Percentiles rank a stretch among this genome's conserved stretches.
Conservation (phyloP, 1,139 yeast genomes). For the Magnusiomyces sp. region DNA sequence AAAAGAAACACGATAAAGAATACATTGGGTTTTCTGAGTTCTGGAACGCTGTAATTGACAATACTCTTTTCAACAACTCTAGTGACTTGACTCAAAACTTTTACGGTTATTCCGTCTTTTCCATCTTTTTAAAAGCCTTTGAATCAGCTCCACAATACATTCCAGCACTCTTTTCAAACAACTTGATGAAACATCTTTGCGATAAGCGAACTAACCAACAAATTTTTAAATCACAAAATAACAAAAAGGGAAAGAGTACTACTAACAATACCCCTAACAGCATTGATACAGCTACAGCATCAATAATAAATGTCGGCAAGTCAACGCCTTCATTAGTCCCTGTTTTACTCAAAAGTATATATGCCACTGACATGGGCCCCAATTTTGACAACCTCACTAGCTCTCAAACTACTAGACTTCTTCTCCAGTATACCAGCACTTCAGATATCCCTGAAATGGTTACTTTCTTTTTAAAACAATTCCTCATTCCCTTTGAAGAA, state of each 20-base stretch:
- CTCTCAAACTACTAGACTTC: no score
- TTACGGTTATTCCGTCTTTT: slow-evolving; percentile 75
- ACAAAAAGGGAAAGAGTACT: no score
- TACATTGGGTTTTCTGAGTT: slow-evolving; percentile 47
- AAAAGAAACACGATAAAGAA: not conserved
- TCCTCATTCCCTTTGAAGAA: slow-evolving; percentile 27
- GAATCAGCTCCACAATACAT: slow-evolving; percentile 21
- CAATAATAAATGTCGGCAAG: slow-evolving; percentile 36
- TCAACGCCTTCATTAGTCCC: slow-evolving; percentile 41
- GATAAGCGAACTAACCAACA: no score
- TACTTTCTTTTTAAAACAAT: slow-evolving; percentile 27
- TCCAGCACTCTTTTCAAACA: slow-evolving; percentile 45
- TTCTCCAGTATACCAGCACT: no score
- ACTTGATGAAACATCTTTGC: not conserved
- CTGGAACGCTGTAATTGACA: slow-evolving; percentile 76
- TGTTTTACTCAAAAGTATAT: slow-evolving; percentile 40
- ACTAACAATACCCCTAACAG: not conserved
- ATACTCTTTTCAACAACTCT: slow-evolving; percentile 63
- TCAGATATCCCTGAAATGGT: slow-evolving; percentile 28
- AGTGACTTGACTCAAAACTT: slow-evolving; percentile 81
- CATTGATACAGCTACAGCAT: no score
- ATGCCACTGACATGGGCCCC: slow-evolving; percentile 48
- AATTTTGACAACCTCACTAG: slow-evolving; percentile 72
- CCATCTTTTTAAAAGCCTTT: slow-evolving; percentile 35
- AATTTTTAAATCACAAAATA: no score